Percentiles rank a stretch among this genome's conserved stretches.
Evolutionary conservation across 306 rosid species (phyloP).

Genomic region (Biancaea sappan): DNA sequence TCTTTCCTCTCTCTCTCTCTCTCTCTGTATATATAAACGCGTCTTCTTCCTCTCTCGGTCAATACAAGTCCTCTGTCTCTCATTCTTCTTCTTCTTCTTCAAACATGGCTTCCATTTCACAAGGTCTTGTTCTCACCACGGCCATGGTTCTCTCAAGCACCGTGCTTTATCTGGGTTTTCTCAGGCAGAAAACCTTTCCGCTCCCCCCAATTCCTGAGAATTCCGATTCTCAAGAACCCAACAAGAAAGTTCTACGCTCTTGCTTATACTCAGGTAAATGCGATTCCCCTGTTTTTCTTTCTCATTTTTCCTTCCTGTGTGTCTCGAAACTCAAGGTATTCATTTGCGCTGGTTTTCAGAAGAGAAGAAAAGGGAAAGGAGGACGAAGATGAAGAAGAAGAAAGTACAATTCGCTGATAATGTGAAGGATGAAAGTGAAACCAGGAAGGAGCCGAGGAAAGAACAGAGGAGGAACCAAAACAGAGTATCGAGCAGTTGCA

Average conservation of each 20-base stretch:
- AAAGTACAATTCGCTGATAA: constrained; percentile 70
- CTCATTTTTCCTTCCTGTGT: background rate
- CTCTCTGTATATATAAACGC: background rate
- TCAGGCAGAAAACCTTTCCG: constrained; percentile 19
- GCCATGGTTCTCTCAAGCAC: constrained; percentile 62
- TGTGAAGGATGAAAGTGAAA: constrained; percentile 56
- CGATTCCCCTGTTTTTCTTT: background rate
- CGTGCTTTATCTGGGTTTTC: constrained; percentile 43
- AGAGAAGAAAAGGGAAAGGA: constrained; percentile 50
- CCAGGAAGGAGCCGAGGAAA: constrained; percentile 38
- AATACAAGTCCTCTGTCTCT: constrained; percentile 29
- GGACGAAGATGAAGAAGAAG: constrained; percentile 57
- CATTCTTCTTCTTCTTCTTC: background rate
- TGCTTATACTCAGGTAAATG: constrained; percentile 66
- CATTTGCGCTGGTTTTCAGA: constrained; percentile 21
- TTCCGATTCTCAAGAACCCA: constrained; percentile 26
- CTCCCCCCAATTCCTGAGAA: background rate
- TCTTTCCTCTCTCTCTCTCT: background rate
- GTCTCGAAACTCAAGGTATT: background rate
- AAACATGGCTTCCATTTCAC: constrained; percentile 51
- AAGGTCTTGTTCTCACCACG: constrained; percentile 53
- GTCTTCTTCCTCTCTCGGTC: constrained; percentile 32
- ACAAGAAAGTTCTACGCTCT: constrained; percentile 44
- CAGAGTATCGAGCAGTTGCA: constrained; percentile 36
- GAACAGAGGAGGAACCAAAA: constrained; percentile 44